Conservation (phyloP, 2,329 filamentous ascomycete species). For the Cladophialophora exuberans region DNA sequence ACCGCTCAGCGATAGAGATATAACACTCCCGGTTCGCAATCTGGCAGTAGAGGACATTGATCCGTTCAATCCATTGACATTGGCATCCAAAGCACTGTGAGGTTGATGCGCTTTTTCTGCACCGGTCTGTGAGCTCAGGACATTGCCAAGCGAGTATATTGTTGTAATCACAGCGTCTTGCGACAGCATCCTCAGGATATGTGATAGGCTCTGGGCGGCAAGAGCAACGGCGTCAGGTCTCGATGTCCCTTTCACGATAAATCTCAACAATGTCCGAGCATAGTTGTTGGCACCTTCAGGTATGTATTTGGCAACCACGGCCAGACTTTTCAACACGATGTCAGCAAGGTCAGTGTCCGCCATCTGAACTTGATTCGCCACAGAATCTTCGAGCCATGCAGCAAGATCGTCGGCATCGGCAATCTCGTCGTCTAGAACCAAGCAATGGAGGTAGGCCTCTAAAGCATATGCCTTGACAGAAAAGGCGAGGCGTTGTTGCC, state of each 20-base stretch:
- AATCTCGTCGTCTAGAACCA: constrained; percentile 77
- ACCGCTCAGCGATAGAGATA: constrained; percentile 74
- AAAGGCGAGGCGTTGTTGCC: constrained; percentile 84
- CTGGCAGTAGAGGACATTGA: constrained; percentile 36
- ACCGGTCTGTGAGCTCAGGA: constrained; percentile 73
- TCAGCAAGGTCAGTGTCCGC: constrained; percentile 75
- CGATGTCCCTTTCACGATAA: constrained; percentile 82
- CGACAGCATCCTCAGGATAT: constrained; percentile 78
- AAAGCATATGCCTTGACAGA: constrained; percentile 83
- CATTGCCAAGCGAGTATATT: constrained; percentile 93
- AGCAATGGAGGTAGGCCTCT: constrained; percentile 82
- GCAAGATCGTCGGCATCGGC: constrained; percentile 79
- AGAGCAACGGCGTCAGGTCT: constrained; percentile 70
- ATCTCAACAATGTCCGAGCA: constrained; percentile 78
- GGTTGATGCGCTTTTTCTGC: constrained; percentile 49
- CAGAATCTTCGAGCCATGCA: constrained; percentile 80
- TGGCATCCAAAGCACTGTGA: constrained; percentile 17
- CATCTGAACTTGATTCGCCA: constrained; percentile 81
- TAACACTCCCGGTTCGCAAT: constrained; percentile 70
- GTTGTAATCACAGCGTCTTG: constrained; percentile 94
- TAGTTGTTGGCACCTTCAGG: constrained; percentile 73
- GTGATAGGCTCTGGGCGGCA: constrained; percentile 83
- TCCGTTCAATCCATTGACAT: constrained; percentile 35
- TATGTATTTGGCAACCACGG: constrained; percentile 76
- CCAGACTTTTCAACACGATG: constrained; percentile 78